phyloP scores from a whole-genome alignment of 2,329 filamentous ascomycete genomes.

The Myriangium duriaei region DNA sequence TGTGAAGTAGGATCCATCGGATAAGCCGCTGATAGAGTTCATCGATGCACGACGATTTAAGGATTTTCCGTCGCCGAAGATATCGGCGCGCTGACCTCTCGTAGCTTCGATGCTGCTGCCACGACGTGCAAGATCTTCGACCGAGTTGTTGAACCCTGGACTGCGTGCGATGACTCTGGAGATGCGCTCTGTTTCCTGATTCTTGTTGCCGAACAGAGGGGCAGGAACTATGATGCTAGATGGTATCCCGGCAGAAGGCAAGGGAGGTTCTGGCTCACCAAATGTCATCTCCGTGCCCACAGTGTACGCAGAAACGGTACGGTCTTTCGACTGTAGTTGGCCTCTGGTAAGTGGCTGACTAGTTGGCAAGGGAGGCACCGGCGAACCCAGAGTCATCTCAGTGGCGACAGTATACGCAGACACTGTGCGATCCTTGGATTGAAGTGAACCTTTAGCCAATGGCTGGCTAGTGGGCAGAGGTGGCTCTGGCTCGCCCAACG shows the following conservation, averaged over 20 bases:
- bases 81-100: slow-evolving; percentile 19
- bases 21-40: slow-evolving; percentile 21
- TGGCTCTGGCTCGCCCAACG: too few species aligned
- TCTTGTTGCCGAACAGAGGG: slow-evolving; percentile 43
- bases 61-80: slow-evolving; percentile 17
- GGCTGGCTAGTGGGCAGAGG: too few species aligned
- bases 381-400: too few species aligned
- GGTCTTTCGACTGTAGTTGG: too few species aligned
- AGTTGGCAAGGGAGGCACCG: too few species aligned
- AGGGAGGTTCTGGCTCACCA: slow-evolving; percentile 37
- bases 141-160: slow-evolving; percentile 53
- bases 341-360: too few species aligned
- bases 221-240: slow-evolving; percentile 60
- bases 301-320: slow-evolving; percentile 33
- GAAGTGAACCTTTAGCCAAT: too few species aligned
- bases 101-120: slow-evolving; percentile 20
- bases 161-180: slow-evolving; percentile 57
- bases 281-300: slow-evolving; percentile 33
- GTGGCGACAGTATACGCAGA: too few species aligned
- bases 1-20: slow-evolving; percentile 19
- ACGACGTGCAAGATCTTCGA: slow-evolving; percentile 25
- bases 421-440: too few species aligned
- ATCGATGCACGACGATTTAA: slow-evolving; percentile 15
- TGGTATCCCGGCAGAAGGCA: slow-evolving; percentile 20
- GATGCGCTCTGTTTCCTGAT: slow-evolving; percentile 47